Evolutionary conservation across 2,329 filamentous ascomycete genomes (phyloP).

Genomic region (Microsporum canis): DNA sequence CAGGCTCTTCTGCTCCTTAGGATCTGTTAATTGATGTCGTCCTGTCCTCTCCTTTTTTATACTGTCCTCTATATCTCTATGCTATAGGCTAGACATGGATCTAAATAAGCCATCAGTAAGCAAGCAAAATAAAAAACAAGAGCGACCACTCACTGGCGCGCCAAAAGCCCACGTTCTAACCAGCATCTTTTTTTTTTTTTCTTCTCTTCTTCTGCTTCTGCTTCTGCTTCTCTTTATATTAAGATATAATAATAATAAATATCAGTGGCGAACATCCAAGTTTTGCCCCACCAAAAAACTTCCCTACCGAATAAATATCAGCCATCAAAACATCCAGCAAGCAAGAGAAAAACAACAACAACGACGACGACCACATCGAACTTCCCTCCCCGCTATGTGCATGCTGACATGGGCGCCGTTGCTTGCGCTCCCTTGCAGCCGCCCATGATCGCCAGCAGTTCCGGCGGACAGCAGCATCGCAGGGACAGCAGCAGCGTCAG

Average conservation of each 20-base stretch:
- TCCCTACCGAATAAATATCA: background rate
- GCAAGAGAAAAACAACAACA: background rate
- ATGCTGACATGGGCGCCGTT: conserved; percentile 48
- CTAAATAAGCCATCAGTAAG: background rate
- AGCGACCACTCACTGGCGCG: background rate
- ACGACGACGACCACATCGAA: too few species aligned
- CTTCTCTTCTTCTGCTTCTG: background rate
- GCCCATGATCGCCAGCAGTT: conserved; percentile 50
- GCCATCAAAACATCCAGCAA: background rate
- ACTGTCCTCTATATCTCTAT: background rate
- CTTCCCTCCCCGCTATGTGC: background rate
- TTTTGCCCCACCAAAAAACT: background rate
- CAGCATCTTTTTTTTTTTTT: background rate
- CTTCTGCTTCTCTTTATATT: background rate
- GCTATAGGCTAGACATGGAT: background rate
- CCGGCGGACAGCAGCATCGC: background rate
- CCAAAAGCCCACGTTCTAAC: conserved; percentile 1
- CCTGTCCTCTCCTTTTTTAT: too few species aligned
- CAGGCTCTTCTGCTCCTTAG: background rate
- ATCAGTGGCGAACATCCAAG: background rate
- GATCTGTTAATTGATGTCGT: background rate
- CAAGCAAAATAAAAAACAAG: background rate
- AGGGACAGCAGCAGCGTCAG: conserved; percentile 24
- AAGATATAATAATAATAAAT: background rate
- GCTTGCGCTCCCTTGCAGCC: conserved; percentile 35